Evolutionary conservation across 2,329 filamentous ascomycete species (phyloP), one percentile per base, ranked within the genome.

Genomic region (Monosporascus sp.): DNA sequence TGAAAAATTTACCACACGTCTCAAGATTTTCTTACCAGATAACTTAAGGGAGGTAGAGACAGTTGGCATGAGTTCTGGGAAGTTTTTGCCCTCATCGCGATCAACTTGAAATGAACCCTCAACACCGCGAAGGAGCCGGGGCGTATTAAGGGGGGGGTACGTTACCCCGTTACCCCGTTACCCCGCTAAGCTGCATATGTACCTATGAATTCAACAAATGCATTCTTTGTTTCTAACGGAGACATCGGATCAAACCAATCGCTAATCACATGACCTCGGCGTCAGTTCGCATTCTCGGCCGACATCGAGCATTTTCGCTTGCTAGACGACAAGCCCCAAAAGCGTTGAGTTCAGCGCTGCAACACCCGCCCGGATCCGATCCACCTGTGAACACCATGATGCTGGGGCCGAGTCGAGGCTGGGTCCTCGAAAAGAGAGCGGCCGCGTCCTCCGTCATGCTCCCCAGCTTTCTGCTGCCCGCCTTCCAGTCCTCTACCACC

Each of bases 401-500:
- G 85, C 78, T 90, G 66, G 80, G 80, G 61, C 80, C 82, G 59
- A 78, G 82, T 63, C 77, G 84, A 68, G 79, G 80, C 64, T 81
- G 79, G 71, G 79, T 77, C 60, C 72, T 87, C 59, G 78, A 80
- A 64, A 78, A 79, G 72, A 78, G 81, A 69, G 65, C 70, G 22
- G 69, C 70, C 41, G 69, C 71, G 25, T 65, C 74, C 24, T 70
- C 76, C 51, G 71, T 76, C 54, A 78, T 78, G n/a, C 74, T 91
- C 47, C 88, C 88, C 31, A 72, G 80, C 25, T 91, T 92, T 68
- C 84, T 93, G 48, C 74, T 89, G 15, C 88, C 89, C 14, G 84
- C 86, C 47, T 85, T 90, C 72, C 83, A 82, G 65, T 58, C 72
- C 60, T 51, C 70, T 59, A 27, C 9, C 24, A 6, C 24, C 42